Evolutionary conservation across 176 grass and related monocot species (phyloP).

Genomic region (Phoenix roebelenii): DNA sequence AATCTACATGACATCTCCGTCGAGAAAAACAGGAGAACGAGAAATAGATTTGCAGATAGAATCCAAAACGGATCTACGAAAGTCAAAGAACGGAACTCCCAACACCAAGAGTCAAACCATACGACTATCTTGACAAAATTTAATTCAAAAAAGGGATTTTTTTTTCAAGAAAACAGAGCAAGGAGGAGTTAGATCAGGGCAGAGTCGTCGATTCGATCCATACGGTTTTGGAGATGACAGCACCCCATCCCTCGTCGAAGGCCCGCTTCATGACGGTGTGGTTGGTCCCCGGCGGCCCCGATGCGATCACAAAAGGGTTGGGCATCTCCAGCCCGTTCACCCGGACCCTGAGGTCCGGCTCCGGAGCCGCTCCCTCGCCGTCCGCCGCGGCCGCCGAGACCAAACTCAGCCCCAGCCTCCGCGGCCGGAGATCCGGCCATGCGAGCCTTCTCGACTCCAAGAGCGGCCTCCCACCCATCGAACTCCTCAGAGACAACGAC

Average conservation of each 20-base stretch:
- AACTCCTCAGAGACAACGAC: slow-evolving; percentile 42
- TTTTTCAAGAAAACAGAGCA: no score
- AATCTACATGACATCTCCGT: no score
- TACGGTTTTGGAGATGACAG: slow-evolving; percentile 97
- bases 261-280: slow-evolving; percentile 99
- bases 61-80: neutral
- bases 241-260: slow-evolving; percentile 98
- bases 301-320: slow-evolving; percentile 98
- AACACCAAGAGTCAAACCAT: neutral
- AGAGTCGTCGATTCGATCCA: neutral
- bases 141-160: neutral
- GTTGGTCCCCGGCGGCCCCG: slow-evolving; percentile 91
- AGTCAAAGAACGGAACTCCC: neutral
- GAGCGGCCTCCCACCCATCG: slow-evolving; percentile 15
- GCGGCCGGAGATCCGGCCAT: slow-evolving; percentile 14
- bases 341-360: slow-evolving; percentile 72
- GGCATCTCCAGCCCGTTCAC: slow-evolving; percentile 95
- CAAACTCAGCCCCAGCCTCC: neutral
- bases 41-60: no score
- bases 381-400: slow-evolving; percentile 12
- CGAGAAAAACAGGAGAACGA: no score
- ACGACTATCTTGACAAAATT: neutral
- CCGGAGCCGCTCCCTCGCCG: slow-evolving; percentile 15
- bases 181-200: no score
- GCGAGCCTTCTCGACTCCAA: slow-evolving; percentile 25